phyloP scores from a whole-genome alignment of 768 basidiomycete species.

The Boletus patriciae region DNA sequence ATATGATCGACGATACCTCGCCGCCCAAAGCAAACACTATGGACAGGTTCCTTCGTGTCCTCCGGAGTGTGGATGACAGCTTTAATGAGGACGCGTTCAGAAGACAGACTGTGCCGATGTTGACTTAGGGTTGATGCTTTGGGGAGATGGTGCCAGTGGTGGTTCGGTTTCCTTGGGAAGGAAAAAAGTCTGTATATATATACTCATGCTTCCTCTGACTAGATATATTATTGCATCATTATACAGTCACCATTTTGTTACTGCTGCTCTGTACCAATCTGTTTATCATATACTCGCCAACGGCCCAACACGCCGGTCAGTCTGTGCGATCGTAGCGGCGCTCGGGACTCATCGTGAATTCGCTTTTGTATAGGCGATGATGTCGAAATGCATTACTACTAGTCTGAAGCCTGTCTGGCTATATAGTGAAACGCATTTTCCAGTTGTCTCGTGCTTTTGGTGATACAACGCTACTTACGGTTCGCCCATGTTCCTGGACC shows the following conservation, averaged over 20 bases:
- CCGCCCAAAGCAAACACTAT: conserved; percentile 46
- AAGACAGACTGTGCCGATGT: background rate
- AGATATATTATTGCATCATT: background rate
- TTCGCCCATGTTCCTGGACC: no score
- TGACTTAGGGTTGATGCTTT: conserved; percentile 1
- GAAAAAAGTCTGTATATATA: conserved; percentile 4
- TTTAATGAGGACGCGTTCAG: conserved; percentile 33
- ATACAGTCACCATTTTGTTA: background rate
- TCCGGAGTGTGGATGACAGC: conserved; percentile 48
- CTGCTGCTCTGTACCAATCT: background rate
- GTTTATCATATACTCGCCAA: no score
- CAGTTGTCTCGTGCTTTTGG: no score
- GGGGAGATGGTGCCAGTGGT: background rate
- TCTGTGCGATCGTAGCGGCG: no score
- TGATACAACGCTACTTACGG: no score
- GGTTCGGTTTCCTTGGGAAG: background rate
- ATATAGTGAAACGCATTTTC: no score
- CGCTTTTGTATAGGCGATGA: no score
- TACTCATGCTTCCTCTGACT: background rate
- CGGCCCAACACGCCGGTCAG: no score
- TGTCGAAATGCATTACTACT: no score
- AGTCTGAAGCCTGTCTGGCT: no score
- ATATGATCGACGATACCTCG: conserved; percentile 49
- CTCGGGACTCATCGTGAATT: no score
- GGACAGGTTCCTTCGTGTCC: conserved; percentile 46